Percentiles rank a stretch among this genome's conserved stretches.
Conservation (phyloP, 352 stramenopile genomes). For the Phytopythium cucurbitacearum region DNA sequence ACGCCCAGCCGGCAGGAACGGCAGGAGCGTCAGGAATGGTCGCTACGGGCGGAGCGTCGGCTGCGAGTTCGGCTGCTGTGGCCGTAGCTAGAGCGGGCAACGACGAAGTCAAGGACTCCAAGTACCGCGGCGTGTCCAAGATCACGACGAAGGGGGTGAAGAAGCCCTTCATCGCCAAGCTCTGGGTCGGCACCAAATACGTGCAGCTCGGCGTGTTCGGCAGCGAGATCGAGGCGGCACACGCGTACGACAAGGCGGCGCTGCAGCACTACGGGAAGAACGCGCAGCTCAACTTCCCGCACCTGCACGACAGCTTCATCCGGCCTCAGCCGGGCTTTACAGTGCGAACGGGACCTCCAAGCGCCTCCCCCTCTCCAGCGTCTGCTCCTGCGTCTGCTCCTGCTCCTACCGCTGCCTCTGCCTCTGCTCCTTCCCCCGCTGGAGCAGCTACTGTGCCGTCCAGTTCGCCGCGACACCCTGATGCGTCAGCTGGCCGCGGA, state of each 20-base stretch:
- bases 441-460: not conserved
- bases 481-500: too few species aligned
- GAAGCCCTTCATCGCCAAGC: conserved; percentile 77
- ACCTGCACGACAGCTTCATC: conserved; percentile 68
- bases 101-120: conserved; percentile 62
- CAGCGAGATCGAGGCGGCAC: conserved; percentile 75
- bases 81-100: conserved; percentile 4
- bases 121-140: conserved; percentile 78
- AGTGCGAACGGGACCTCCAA: conserved; percentile 11
- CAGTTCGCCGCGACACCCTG: not conserved
- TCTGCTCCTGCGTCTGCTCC: conserved; percentile 3
- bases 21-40: not conserved
- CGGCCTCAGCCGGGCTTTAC: conserved; percentile 29
- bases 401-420: not conserved
- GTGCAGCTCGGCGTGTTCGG: conserved; percentile 63
- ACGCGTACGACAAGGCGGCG: conserved; percentile 78
- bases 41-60: conserved; percentile 1
- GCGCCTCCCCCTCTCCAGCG: conserved; percentile 4
- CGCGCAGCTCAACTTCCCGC: conserved; percentile 76
- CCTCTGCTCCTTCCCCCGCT: not conserved
- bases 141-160: conserved; percentile 76
- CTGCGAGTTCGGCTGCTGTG: conserved; percentile 1
- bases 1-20: not conserved
- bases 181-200: conserved; percentile 63
- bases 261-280: conserved; percentile 59